A percentile compares a stretch with the other conserved stretches of the same genome.
Evolutionary conservation across 2,329 filamentous ascomycete genomes (phyloP).

Genomic region (Teratosphaeria zuluensis): DNA sequence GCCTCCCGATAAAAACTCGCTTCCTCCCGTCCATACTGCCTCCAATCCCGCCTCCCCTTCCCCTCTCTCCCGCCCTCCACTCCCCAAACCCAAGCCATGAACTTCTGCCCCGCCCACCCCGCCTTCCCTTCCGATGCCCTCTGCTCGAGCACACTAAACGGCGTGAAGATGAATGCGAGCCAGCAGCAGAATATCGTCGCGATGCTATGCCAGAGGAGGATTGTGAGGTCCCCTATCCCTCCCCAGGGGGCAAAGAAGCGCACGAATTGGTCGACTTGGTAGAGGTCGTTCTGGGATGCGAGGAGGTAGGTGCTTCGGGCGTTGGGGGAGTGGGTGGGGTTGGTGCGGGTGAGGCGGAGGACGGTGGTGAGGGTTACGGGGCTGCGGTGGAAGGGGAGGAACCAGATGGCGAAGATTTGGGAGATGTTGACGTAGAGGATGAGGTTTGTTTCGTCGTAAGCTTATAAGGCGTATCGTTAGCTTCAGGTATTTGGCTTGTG

Average conservation of each 20-base stretch:
- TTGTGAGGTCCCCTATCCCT: conserved; percentile 34
- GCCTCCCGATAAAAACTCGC: background rate
- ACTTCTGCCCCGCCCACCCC: background rate
- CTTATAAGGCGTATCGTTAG: conserved; percentile 29
- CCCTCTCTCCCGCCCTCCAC: background rate
- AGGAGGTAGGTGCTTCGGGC: conserved; percentile 55
- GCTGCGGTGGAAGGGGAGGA: conserved; percentile 64
- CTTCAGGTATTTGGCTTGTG: background rate
- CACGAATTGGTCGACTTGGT: conserved; percentile 66
- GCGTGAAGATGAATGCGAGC: background rate
- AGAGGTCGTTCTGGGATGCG: conserved; percentile 66
- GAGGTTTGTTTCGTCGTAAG: conserved; percentile 55
- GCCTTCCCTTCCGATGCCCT: conserved; percentile 1
- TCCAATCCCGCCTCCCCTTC: background rate
- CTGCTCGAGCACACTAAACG: conserved; percentile 36
- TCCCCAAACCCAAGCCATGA: background rate
- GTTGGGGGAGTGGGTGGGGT: conserved; percentile 7
- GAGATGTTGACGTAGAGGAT: conserved; percentile 65
- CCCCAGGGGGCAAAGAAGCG: conserved; percentile 59
- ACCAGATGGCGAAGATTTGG: conserved; percentile 69
- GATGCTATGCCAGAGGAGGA: conserved; percentile 55
- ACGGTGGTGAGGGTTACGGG: conserved; percentile 25
- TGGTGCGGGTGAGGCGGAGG: conserved; percentile 18
- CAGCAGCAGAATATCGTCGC: conserved; percentile 56
- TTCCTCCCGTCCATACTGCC: conserved; percentile 3